These are phyloP conservation scores for Dictyostelium capitatum DNA, from an alignment of 78 protist species.

Conservation along the genomic window DNA sequence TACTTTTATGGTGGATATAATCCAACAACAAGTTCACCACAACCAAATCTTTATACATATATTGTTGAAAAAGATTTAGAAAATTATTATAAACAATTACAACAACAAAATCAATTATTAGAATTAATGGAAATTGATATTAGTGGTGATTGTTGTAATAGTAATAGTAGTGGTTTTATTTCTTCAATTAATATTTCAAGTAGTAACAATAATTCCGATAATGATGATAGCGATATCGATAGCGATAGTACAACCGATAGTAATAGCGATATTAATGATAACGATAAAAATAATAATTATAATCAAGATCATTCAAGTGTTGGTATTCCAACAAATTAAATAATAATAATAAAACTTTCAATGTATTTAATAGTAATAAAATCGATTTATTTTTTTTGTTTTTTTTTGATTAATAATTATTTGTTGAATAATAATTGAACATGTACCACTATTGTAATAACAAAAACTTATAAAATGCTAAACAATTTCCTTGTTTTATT, in stretches of 20 bases:
- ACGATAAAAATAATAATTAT: not conserved
- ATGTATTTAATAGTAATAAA: no score
- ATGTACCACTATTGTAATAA: no score
- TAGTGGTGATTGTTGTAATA: not conserved
- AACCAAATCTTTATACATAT: constrained; percentile 72
- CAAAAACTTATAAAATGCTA: no score
- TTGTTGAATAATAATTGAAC: no score
- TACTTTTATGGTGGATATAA: constrained; percentile 74
- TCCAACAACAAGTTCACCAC: constrained; percentile 64
- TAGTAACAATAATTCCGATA: not conserved
- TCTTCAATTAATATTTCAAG: constrained; percentile 3
- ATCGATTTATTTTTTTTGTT: no score
- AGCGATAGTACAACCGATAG: not conserved
- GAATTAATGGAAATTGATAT: not conserved
- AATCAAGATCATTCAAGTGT: constrained; percentile 8
- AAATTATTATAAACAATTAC: not conserved
- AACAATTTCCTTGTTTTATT: no score
- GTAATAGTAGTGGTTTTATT: not conserved
- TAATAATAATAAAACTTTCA: not conserved
- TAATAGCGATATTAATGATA: no score
- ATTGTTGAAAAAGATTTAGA: constrained; percentile 39
- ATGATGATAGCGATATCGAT: not conserved
- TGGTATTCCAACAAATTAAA: constrained; percentile 12
- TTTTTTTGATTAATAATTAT: no score
- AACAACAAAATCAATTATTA: not conserved